Base-by-base conservation (phyloP, 2,329 filamentous ascomycete genomes). In the Pseudomassariella vexata region DNA sequence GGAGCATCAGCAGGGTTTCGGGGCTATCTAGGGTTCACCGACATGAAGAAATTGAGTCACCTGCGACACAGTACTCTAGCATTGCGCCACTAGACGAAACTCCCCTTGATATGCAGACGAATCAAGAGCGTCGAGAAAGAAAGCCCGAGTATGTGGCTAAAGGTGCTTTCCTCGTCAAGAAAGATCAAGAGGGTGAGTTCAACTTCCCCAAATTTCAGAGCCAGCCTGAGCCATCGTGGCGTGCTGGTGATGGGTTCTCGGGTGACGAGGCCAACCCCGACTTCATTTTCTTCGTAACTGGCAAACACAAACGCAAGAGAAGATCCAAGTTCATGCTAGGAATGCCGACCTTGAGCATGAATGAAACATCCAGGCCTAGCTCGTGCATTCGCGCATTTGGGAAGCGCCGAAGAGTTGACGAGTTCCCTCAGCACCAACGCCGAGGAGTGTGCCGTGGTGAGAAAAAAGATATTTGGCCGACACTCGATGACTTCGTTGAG, bases 181-280 rank as follows among this genome's bases (percentile, higher is more conserved):
- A 35, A 16, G 22, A 28, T 23, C 27, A 8, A 15, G 15, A n/a
- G 28, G 34, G 36, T 16, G 21, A 41, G 26, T 56, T 48, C 17
- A 40, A 39, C 4, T 43, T 47, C 16, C 45, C 47, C 26, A 49
- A 55, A 32, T 12, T 41, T 21, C 42, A 6, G 6, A 40, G 29
- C 24, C 38, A 45, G 18, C 39, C 39, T 8, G 38, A 48, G 24
- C 31, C 39, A 1, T n/a, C 24, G 11, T 55, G 50, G 50, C 29
- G 31, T 4, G 19, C 40, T 26, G 52, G 52, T 4, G 53, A 56
- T 26, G 53, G 50, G 3, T 56, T 56, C 31, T 52, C 53, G 6
- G 46, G 28, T 4, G 48, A 49, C 6, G 53, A 56, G 35, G 44
- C 37, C 11, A 46, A 16, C 8, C 41, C 50, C 4, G 35, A 39